These are phyloP conservation scores for Corylus heterophylla DNA, from an alignment of 306 rosid genomes.

Conservation along the genomic window DNA sequence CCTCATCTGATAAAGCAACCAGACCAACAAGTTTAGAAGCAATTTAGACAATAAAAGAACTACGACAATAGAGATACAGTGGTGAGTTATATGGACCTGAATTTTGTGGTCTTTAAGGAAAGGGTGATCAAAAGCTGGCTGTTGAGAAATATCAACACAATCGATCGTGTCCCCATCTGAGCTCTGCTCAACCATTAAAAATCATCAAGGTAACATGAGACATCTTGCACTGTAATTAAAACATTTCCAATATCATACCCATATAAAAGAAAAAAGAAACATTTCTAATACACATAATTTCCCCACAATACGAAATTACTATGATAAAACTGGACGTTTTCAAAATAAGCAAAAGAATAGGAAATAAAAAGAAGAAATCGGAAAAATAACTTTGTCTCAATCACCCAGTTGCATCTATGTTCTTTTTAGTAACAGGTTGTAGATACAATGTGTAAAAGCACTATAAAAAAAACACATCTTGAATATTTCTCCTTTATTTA, in stretches of 20 bases:
- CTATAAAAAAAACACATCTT: slow-evolving; percentile 1
- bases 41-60: background rate
- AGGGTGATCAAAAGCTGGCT: slow-evolving; percentile 98
- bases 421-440: slow-evolving; percentile 4
- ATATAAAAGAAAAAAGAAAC: too few relatives aligned
- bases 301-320: background rate
- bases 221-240: background rate
- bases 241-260: background rate
- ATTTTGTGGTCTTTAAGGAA: slow-evolving; percentile 94
- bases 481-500: slow-evolving; percentile 25
- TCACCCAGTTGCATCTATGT: slow-evolving; percentile 2
- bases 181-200: slow-evolving; percentile 61
- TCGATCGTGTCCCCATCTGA: slow-evolving; percentile 96
- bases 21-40: slow-evolving; percentile 11
- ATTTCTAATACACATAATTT: background rate
- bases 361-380: background rate
- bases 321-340: background rate
- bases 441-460: background rate
- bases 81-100: slow-evolving; percentile 52
- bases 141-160: slow-evolving; percentile 79
- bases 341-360: background rate
- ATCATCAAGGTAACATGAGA: slow-evolving; percentile 21
- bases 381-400: background rate
- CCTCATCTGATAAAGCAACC: slow-evolving; percentile 55
- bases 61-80: slow-evolving; percentile 5